These are phyloP conservation scores for Poa annua DNA, from an alignment of 176 grass and related monocot species.

Conservation along the genomic window DNA sequence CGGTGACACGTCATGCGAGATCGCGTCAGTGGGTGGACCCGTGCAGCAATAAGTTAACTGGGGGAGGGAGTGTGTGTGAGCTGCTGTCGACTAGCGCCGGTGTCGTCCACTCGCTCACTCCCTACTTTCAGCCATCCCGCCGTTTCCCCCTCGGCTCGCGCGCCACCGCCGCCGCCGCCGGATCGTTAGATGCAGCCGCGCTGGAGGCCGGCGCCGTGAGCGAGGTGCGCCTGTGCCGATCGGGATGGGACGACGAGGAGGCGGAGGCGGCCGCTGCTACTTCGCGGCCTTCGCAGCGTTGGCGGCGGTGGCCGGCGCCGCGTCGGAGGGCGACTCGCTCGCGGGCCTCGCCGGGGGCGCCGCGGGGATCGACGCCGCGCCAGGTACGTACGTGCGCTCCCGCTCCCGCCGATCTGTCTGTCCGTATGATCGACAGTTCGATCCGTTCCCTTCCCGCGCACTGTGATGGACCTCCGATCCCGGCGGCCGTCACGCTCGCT, in stretches of 20 bases:
- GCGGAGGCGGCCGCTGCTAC: background rate
- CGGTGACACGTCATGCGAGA: background rate
- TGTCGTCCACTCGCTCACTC: constrained; percentile 19
- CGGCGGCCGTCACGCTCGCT: background rate
- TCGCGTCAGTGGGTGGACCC: background rate
- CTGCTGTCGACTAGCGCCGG: constrained; percentile 1
- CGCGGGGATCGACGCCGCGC: constrained; percentile 48
- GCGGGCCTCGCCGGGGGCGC: constrained; percentile 42
- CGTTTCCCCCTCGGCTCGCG: background rate
- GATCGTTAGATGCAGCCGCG: too few species aligned
- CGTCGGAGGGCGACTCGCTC: constrained; percentile 24
- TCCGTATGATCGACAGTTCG: background rate
- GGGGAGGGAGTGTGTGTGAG: too few species aligned
- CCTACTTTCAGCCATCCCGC: background rate
- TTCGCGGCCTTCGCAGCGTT: background rate
- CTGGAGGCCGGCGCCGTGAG: background rate
- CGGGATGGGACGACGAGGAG: background rate
- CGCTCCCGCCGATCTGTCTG: background rate
- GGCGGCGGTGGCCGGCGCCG: background rate
- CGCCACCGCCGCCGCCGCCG: background rate
- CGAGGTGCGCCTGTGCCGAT: background rate
- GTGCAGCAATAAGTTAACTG: background rate
- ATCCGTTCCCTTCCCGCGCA: background rate
- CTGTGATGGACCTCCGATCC: too few species aligned
- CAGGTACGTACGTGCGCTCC: background rate